Base-by-base conservation (phyloP, 495 filamentous ascomycete genomes). In the Annulohypoxylon nitens region DNA sequence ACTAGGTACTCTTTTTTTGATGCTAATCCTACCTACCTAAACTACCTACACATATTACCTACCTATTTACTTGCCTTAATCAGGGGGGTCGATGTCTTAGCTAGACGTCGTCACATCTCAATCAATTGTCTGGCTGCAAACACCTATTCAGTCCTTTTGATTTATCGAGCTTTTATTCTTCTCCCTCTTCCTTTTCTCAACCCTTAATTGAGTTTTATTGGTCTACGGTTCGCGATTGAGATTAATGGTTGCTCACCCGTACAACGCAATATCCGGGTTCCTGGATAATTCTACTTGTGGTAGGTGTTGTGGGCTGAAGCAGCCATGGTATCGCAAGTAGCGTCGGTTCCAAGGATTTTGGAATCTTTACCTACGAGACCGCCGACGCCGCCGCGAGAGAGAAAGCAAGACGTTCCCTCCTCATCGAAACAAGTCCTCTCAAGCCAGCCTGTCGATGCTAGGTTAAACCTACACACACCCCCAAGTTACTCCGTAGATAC, bases 321-420 rank as follows among this genome's bases (percentile, higher is more conserved):
- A 83, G 83, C 76, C 76, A 87, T 87, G 86, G 82, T 82, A 81
- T 81, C 83, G 72, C 73, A 79, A 72, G 74, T 73, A 54, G 75
- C 80, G 51, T 26, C 67, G 57, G 75, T 79, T 74, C 81, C 81
- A 77, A 81, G 66, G 75, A 73, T 77, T 76, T 73, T 85, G 67
- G 84, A 86, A 47, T 74, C 78, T 48, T 79, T 85, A 6, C 79
- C 80, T 25, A 78, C 83, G 57, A 83, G 86, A 81, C 86, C 86
- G n/a, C 86, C 86, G 25, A 88, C 86, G 47, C 86, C 86, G 12
- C 86, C 86, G 5, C 81, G 85, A 74, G 85, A 87, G 73, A 81
- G 82, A 50, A 79, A 80, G 39, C 76, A 78, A 80, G 81, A 81
- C 33, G 33, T 48, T 33, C 73, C 79, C n/a, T 70, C 57, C 3